Evolutionary conservation across 2,329 filamentous ascomycete genomes (phyloP), one percentile per base, ranked within the genome.

Genomic region (Penicillium sp.): DNA sequence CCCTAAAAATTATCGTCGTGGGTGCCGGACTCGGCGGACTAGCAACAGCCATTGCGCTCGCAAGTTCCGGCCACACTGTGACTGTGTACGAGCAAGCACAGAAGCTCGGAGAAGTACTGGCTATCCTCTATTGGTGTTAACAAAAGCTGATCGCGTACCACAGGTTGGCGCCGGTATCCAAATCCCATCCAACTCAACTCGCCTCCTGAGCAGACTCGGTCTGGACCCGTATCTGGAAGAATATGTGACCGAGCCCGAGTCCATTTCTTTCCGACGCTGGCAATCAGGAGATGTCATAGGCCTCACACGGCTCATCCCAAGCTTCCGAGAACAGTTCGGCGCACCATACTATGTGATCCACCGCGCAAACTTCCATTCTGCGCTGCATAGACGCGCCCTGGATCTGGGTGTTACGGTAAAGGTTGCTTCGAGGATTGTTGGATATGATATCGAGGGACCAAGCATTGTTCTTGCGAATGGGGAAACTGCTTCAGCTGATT

Each of bases 81-180:
- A 63, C 56, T 7, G 51, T 67, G 33, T 58, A 61, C 31, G 61
- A 67, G 45, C 61, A 62, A 24, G 51, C 72, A 0, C 42, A 59
- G 0, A 51, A 61, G 5, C 61, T 76, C 0, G 65, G 59, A 34
- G 73, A 76, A 57, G 72, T 72, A 53, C 6, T 31, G 3, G 10
- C 15, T 21, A 17, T 9, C 10, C 13, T 37, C 10, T 7, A 35
- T 34, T 2, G 28, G 7, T 19, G 19, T 3, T 6, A 31, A n/a
- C 9, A 12, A 29, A 13, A 12, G 12, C 22, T 43, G 29, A 35
- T 41, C 7, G 33, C 19, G 9, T 24, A 28, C 26, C 10, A 9
- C 12, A 68, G 61, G 60, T 71, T 12, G 69, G 70, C 3, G 69
- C 70, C 1, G 70, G 69, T 3, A 71, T 72, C 29, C 69, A 72